Conservation (phyloP, 768 basidiomycete species). For the Tephrocybe sp. region DNA sequence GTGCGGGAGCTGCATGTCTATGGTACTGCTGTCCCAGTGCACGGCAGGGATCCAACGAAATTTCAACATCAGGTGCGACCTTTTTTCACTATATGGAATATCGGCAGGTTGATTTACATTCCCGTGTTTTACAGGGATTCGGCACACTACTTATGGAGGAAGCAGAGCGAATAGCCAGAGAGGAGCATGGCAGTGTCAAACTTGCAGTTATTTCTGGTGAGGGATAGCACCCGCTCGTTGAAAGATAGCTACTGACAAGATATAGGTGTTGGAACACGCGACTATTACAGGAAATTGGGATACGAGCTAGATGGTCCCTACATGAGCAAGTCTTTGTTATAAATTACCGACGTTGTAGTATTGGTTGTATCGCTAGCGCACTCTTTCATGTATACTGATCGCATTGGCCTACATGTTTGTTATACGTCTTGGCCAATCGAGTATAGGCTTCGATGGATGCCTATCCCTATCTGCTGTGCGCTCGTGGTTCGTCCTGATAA, state of each 20-base stretch:
- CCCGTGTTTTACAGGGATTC: constrained; percentile 69
- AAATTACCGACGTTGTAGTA: constrained; percentile 9
- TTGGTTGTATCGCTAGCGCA: constrained; percentile 1
- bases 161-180: constrained; percentile 94
- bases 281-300: constrained; percentile 93
- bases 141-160: constrained; percentile 98
- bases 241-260: neutral
- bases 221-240: constrained; percentile 19
- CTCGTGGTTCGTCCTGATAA: too few species aligned
- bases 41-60: constrained; percentile 95
- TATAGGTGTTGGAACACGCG: constrained; percentile 90
- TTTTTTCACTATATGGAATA: neutral
- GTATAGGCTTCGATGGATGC: neutral
- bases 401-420: neutral
- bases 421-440: neutral
- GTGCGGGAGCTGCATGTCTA: constrained; percentile 97
- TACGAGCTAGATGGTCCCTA: constrained; percentile 96
- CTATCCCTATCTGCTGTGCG: too few species aligned
- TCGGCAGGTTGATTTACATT: constrained; percentile 1
- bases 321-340: constrained; percentile 84
- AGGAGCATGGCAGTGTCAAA: constrained; percentile 95
- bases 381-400: neutral
- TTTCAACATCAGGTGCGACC: constrained; percentile 85
- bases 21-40: constrained; percentile 96
- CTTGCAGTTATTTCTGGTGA: constrained; percentile 94